These are phyloP conservation scores for Paraglomus brasilianum DNA, from an alignment of 192 early-diverging fungal genomes.

Conservation along the genomic window DNA sequence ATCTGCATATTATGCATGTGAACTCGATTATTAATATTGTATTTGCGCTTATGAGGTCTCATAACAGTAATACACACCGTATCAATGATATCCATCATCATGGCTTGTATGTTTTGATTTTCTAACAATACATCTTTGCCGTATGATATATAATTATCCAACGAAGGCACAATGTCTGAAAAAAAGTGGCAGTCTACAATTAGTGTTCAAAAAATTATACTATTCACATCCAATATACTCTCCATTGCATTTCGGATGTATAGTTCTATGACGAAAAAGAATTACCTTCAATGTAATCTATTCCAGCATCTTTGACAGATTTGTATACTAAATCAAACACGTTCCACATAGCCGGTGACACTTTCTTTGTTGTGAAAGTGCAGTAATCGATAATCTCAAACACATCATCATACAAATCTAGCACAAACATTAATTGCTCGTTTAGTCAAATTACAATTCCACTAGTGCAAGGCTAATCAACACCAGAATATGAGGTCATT, in stretches of 20 bases:
- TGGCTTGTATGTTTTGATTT: conserved; percentile 66
- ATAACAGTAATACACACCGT: conserved; percentile 44
- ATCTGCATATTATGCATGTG: conserved; percentile 33
- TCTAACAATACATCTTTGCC: conserved; percentile 76
- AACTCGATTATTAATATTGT: conserved; percentile 14
- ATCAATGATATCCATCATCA: conserved; percentile 83
- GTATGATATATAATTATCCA: conserved; percentile 89
- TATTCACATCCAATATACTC: neutral
- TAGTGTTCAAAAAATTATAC: too few relatives aligned
- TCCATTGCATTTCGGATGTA: neutral
- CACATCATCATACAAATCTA: conserved; percentile 81
- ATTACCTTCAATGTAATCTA: conserved; percentile 77
- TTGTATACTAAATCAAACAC: conserved; percentile 76
- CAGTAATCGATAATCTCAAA: conserved; percentile 89
- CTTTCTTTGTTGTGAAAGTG: conserved; percentile 79
- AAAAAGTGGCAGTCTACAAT: neutral
- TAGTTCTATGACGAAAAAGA: conserved; percentile 28
- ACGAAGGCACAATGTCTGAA: conserved; percentile 79
- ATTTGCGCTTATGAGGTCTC: neutral
- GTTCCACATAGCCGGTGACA: conserved; percentile 83
- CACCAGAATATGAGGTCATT: neutral
- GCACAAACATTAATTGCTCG: conserved; percentile 3
- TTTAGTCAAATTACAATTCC: neutral
- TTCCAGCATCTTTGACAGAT: conserved; percentile 77
- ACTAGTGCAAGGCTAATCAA: neutral